Evolutionary conservation across 2,329 filamentous ascomycete genomes (phyloP).

Genomic region (Colletotrichum karsti): DNA sequence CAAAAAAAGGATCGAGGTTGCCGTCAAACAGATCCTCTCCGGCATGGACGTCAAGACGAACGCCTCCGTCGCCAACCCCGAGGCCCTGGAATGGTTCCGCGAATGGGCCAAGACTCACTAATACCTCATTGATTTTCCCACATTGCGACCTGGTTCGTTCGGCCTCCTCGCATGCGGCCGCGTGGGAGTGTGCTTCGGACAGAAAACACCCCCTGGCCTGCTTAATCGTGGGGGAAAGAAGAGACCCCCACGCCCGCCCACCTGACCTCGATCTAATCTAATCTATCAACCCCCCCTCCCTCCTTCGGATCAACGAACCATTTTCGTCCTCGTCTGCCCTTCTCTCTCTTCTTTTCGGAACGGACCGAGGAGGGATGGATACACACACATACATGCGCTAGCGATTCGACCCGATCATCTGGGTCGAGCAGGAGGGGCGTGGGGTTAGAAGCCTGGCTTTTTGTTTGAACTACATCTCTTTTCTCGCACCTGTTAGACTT

Average conservation of each 20-base stretch:
- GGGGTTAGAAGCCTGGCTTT: neutral
- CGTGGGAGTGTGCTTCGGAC: neutral
- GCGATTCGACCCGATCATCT: neutral
- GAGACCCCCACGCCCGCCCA: neutral
- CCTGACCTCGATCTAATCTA: neutral
- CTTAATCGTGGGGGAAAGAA: conserved; percentile 10
- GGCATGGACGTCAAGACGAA: conserved; percentile 88
- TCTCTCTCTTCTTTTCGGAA: neutral
- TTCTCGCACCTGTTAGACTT: no score
- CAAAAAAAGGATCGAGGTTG: conserved; percentile 79
- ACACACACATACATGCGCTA: neutral
- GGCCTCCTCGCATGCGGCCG: no score
- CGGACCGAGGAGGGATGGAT: neutral
- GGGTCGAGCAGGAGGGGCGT: neutral
- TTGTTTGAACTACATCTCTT: neutral
- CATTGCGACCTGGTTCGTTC: no score
- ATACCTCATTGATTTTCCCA: neutral
- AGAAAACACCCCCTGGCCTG: no score
- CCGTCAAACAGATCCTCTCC: conserved; percentile 94
- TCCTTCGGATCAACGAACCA: neutral
- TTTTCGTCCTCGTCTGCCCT: neutral
- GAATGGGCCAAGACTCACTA: conserved; percentile 72
- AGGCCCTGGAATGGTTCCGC: conserved; percentile 88
- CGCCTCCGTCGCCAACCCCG: conserved; percentile 91
- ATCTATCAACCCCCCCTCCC: neutral